Conservation (phyloP, 805 yeast genomes). For the Yueomyces sp. region DNA sequence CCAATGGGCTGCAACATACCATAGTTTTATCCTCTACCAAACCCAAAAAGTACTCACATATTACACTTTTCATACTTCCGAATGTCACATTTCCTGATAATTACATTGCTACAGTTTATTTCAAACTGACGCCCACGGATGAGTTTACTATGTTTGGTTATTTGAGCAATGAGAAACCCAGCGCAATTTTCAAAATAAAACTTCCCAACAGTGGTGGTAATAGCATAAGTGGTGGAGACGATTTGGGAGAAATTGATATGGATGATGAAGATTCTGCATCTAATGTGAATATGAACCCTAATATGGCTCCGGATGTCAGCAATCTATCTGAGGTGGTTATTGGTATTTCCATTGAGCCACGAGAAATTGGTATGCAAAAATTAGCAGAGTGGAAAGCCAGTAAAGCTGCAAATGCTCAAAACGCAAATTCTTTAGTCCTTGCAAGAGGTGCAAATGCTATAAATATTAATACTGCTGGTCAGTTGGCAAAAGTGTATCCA, state of each 20-base stretch:
- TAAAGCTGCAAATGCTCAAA: slow-evolving; percentile 8
- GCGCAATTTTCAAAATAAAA: slow-evolving; percentile 80
- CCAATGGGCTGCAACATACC: slow-evolving; percentile 26
- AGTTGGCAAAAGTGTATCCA: slow-evolving; percentile 26
- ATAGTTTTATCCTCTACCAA: slow-evolving; percentile 23
- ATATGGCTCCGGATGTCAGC: slow-evolving; percentile 2
- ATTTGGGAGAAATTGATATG: slow-evolving; percentile 44
- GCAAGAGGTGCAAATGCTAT: slow-evolving; percentile 9
- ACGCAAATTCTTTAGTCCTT: slow-evolving; percentile 19
- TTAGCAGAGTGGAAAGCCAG: slow-evolving; percentile 31
- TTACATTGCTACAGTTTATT: slow-evolving; percentile 75
- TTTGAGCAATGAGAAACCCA: slow-evolving; percentile 54
- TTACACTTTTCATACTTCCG: slow-evolving; percentile 78
- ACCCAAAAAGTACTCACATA: slow-evolving; percentile 39
- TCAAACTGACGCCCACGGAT: slow-evolving; percentile 53
- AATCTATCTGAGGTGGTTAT: slow-evolving; percentile 33
- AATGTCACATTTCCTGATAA: slow-evolving; percentile 58
- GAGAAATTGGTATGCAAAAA: slow-evolving; percentile 46
- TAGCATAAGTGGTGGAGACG: slow-evolving; percentile 11
- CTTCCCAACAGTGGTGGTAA: slow-evolving; percentile 8
- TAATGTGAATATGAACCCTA: slow-evolving; percentile 19
- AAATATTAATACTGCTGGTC: slow-evolving; percentile 17
- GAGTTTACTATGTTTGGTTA: slow-evolving; percentile 59
- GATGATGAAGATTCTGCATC: slow-evolving; percentile 33
- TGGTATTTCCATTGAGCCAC: slow-evolving; percentile 88